Base-by-base conservation (phyloP, 106 monocot genomes). In the Cymbidium sinense region DNA sequence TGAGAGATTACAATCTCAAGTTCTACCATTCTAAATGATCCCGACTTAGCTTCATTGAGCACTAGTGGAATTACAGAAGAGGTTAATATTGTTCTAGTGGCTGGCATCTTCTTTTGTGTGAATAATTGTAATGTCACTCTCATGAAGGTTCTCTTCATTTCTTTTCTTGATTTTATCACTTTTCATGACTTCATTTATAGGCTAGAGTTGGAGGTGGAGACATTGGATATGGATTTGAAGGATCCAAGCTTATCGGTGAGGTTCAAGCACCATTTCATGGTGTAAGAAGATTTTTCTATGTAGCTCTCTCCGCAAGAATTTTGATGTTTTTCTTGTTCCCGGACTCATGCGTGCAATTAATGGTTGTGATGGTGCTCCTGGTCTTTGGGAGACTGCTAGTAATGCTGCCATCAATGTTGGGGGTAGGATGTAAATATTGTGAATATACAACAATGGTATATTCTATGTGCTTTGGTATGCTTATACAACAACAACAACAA, bases 231-330 rank as follows among this genome's bases (percentile, higher is more conserved):
- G 91, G 96, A 58, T 98, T 98, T 77, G 76, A 98, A 94, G 88
- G 96, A 98, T 77, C 94, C 65, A 98, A 98, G 84, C 91, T 98
- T 44, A 98, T 98, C 54, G 90, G 96, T 86, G 96, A 98, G 86
- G 96, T 98, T 81, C 94, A 91, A 79, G 93, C 96, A 78, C 96
- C 96, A 85, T 98, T 98, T 90, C 93, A 94, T 76, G 94, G 96
- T 79, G 90, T 98, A 65, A 88, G 96, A 80, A 94, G 91, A 84
- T 98, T 98, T 85, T 98, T 98, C 73, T 98, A 98, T 84, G 86
- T 94, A 27, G 96, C 96, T 72, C 76, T 98, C 76, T 79, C 94
- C 64, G 96, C 96, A 73, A 94, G 96, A 64, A 98, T 98, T 80
- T 91, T 94, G 25, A 82, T 77, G 18, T 88, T 98, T 47, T 98